Percentiles rank a stretch among this genome's conserved stretches.
Conservation (phyloP, 306 rosid genomes). For the Hippophae gyantsensis region DNA sequence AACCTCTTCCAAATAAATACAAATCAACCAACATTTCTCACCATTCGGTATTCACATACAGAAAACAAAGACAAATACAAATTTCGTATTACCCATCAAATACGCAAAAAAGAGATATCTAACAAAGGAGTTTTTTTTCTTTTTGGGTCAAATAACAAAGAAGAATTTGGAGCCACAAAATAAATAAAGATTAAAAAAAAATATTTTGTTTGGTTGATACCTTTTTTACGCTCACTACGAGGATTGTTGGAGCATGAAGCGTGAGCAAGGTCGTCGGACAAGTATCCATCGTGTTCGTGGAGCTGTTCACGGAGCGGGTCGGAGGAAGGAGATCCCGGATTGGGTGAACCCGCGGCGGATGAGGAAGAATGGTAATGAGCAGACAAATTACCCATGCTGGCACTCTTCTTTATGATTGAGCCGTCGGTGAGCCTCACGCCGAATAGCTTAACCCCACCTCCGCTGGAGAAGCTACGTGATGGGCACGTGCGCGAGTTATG, state of each 20-base stretch:
- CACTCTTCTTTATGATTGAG: conserved; percentile 83
- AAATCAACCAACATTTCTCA: background rate
- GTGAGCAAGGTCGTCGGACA: conserved; percentile 77
- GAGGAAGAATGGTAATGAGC: conserved; percentile 58
- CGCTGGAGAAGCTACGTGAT: conserved; percentile 23
- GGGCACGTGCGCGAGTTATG: conserved; percentile 96
- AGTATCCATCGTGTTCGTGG: conserved; percentile 49
- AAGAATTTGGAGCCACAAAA: background rate
- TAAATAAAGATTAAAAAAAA: background rate
- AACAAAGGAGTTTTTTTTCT: too few relatives aligned
- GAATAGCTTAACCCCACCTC: conserved; percentile 59
- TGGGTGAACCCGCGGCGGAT: conserved; percentile 41
- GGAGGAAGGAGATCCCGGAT: conserved; percentile 59
- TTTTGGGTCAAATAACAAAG: background rate
- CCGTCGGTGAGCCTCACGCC: conserved; percentile 95
- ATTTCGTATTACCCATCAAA: background rate
- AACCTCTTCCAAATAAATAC: conserved; percentile 1
- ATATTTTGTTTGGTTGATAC: conserved; percentile 13
- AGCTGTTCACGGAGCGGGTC: conserved; percentile 28
- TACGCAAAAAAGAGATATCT: background rate
- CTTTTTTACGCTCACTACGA: conserved; percentile 79
- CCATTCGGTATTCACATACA: background rate
- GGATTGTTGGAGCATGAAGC: conserved; percentile 56
- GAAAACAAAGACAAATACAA: background rate
- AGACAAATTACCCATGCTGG: conserved; percentile 86